These are phyloP conservation scores for Pseudocercospora musae DNA, from an alignment of 2,329 filamentous ascomycete species.

Conservation along the genomic window DNA sequence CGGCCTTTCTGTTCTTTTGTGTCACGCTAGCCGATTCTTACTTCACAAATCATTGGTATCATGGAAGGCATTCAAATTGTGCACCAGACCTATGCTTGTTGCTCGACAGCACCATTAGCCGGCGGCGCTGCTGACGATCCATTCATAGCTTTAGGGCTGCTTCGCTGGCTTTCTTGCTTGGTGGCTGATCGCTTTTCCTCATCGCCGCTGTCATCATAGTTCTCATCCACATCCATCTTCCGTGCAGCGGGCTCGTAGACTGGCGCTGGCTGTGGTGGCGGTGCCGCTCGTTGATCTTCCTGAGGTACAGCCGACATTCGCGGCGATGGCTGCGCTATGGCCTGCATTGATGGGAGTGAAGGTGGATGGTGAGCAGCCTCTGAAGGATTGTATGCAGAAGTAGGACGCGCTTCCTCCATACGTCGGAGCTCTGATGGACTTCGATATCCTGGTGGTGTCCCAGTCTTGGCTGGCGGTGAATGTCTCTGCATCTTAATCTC, in stretches of 20 bases:
- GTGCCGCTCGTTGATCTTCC: conserved; percentile 40
- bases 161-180: conserved; percentile 46
- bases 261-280: conserved; percentile 36
- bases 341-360: conserved; percentile 52
- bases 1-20: background rate
- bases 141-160: conserved; percentile 39
- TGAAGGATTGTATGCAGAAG: conserved; percentile 74
- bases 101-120: conserved; percentile 16
- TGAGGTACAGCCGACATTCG: conserved; percentile 52
- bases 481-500: conserved; percentile 73
- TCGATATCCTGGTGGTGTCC: conserved; percentile 64
- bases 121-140: conserved; percentile 15
- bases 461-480: conserved; percentile 47
- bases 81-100: conserved; percentile 12
- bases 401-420: conserved; percentile 63
- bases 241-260: conserved; percentile 79
- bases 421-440: conserved; percentile 69
- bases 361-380: conserved; percentile 86
- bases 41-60: background rate
- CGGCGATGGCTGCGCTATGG: conserved; percentile 46
- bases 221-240: conserved; percentile 96
- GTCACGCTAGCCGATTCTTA: background rate
- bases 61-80: background rate
- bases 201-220: conserved; percentile 92
- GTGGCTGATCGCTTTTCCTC: conserved; percentile 61